Percentiles rank a stretch among this genome's conserved stretches.
Conservation (phyloP, 192 early-diverging fungal species). For the Podila horticola region DNA sequence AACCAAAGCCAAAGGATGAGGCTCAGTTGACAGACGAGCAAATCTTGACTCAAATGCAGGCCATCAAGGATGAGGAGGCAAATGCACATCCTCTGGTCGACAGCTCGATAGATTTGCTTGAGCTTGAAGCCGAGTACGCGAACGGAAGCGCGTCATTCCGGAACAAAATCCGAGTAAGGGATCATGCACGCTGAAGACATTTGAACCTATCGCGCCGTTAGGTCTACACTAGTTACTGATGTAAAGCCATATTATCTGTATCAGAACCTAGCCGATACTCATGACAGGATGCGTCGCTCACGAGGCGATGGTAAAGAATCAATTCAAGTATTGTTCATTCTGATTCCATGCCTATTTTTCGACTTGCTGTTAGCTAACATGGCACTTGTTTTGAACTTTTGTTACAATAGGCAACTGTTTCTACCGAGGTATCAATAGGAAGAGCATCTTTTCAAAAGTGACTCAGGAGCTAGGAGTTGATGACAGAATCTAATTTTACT, state of each 20-base stretch:
- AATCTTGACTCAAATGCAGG: slow-evolving; percentile 54
- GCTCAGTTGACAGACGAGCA: slow-evolving; percentile 43
- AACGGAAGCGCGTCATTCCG: slow-evolving; percentile 60
- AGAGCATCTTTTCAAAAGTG: not conserved
- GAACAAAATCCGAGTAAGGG: slow-evolving; percentile 60
- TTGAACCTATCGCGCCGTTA: not conserved
- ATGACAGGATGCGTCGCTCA: slow-evolving; percentile 62
- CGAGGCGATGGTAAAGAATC: slow-evolving; percentile 65
- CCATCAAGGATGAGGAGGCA: slow-evolving; percentile 68
- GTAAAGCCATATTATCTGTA: not conserved
- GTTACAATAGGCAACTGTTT: slow-evolving; percentile 65
- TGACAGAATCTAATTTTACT: not conserved
- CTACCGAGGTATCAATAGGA: slow-evolving; percentile 59
- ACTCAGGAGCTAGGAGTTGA: not conserved
- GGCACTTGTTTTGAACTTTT: not conserved
- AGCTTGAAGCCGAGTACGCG: slow-evolving; percentile 62
- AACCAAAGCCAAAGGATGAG: not conserved
- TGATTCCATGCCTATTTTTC: not conserved
- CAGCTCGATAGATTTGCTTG: slow-evolving; percentile 50
- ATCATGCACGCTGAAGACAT: not conserved
- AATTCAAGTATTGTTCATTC: not conserved
- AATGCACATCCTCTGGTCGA: slow-evolving; percentile 66
- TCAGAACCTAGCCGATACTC: slow-evolving; percentile 57
- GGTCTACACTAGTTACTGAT: not conserved
- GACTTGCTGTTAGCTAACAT: not conserved